Evolutionary conservation across 768 basidiomycete genomes (phyloP).

Genomic region (Mycena indigotica): DNA sequence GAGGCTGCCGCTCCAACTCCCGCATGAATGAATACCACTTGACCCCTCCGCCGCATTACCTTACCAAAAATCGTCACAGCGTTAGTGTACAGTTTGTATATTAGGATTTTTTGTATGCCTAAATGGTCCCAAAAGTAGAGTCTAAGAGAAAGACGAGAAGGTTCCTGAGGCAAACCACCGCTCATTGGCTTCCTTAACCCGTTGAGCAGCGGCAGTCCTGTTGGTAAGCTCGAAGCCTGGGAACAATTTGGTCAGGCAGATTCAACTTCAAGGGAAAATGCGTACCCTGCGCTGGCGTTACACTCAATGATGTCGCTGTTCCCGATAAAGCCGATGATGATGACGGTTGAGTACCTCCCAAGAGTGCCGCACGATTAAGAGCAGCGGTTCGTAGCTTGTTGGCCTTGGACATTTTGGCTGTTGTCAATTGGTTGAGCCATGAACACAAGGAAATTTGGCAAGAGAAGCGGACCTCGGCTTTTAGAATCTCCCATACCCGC

Average conservation of each 20-base stretch:
- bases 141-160: slow-evolving; percentile 73
- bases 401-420: slow-evolving; percentile 94
- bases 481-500: slow-evolving; percentile 86
- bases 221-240: slow-evolving; percentile 94
- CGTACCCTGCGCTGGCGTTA: slow-evolving; percentile 92
- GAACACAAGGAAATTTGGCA: slow-evolving; percentile 27
- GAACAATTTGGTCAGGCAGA: slow-evolving; percentile 20
- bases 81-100: slow-evolving; percentile 18
- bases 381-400: slow-evolving; percentile 90
- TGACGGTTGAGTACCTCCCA: slow-evolving; percentile 56
- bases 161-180: slow-evolving; percentile 91
- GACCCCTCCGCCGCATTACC: slow-evolving; percentile 29
- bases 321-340: slow-evolving; percentile 92
- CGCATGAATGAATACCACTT: slow-evolving; percentile 26
- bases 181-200: slow-evolving; percentile 95
- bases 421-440: neutral
- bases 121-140: slow-evolving; percentile 2
- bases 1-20: neutral
- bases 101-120: slow-evolving; percentile 23
- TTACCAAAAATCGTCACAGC: slow-evolving; percentile 1
- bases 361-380: slow-evolving; percentile 73
- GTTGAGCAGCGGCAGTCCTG: slow-evolving; percentile 78
- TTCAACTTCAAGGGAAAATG: neutral
- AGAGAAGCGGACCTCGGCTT: slow-evolving; percentile 66
- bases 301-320: slow-evolving; percentile 87